Percentiles rank a stretch among this genome's conserved stretches.
Conservation (phyloP, 495 filamentous ascomycete genomes). For the Aspergillus cavernicola region DNA sequence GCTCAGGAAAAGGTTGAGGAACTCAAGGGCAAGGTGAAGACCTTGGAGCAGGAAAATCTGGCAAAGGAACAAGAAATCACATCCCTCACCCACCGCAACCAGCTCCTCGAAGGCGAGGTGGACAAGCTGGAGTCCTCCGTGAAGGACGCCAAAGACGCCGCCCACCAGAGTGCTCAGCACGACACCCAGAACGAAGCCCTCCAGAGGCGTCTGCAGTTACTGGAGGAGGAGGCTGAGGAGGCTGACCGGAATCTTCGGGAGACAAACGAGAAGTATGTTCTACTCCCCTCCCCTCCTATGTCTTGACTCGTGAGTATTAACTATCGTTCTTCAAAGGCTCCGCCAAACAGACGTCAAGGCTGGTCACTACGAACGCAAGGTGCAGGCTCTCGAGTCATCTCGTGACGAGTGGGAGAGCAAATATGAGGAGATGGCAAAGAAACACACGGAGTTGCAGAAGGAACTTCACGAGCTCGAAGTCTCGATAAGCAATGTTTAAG, state of each 20-base stretch:
- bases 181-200: constrained; percentile 84
- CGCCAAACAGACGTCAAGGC: constrained; percentile 98
- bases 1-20: constrained; percentile 76
- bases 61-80: constrained; percentile 97
- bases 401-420: constrained; percentile 92
- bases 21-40: constrained; percentile 79
- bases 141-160: constrained; percentile 73
- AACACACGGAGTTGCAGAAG: constrained; percentile 78
- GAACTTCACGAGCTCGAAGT: constrained; percentile 84
- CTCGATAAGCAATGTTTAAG: constrained; percentile 89
- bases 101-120: constrained; percentile 79
- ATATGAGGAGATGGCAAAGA: constrained; percentile 94
- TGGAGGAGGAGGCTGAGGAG: constrained; percentile 96
- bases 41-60: constrained; percentile 89
- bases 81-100: constrained; percentile 88
- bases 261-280: constrained; percentile 92
- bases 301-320: constrained; percentile 14
- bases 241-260: constrained; percentile 91
- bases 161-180: constrained; percentile 68
- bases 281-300: not conserved
- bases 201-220: constrained; percentile 85
- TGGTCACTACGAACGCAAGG: constrained; percentile 98
- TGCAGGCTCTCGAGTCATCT: constrained; percentile 86
- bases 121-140: constrained; percentile 79
- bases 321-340: constrained; percentile 56